Evolutionary conservation across 2,329 filamentous ascomycete species (phyloP).

Genomic region (Fusarium compactum): DNA sequence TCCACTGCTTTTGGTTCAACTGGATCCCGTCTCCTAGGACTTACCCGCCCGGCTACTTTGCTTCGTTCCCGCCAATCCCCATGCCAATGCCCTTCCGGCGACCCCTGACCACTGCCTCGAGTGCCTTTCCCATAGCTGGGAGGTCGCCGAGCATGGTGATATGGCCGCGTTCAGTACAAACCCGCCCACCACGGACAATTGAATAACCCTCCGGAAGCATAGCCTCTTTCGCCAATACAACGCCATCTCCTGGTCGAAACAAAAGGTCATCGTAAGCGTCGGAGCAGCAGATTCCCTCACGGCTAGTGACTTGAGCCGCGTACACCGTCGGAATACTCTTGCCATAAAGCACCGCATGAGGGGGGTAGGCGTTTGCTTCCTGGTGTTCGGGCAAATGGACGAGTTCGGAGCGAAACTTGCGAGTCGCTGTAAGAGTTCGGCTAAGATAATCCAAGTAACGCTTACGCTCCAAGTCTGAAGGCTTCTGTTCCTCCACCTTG

Average conservation of each 20-base stretch:
- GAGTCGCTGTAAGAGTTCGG: conserved; percentile 78
- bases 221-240: conserved; percentile 85
- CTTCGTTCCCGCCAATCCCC: conserved; percentile 51
- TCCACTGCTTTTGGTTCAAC: no score
- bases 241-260: conserved; percentile 89
- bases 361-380: conserved; percentile 80
- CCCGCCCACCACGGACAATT: conserved; percentile 77
- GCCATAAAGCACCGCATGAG: conserved; percentile 84
- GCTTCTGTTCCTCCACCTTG: conserved; percentile 42
- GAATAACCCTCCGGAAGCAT: conserved; percentile 87
- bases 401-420: conserved; percentile 81
- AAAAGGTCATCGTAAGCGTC: conserved; percentile 89
- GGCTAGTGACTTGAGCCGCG: conserved; percentile 78
- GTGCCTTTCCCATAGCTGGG: conserved; percentile 79
- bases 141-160: conserved; percentile 89
- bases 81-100: conserved; percentile 79
- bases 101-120: conserved; percentile 76
- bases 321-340: conserved; percentile 89
- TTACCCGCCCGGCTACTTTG: conserved; percentile 4
- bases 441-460: conserved; percentile 73
- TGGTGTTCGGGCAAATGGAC: conserved; percentile 70
- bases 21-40: conserved; percentile 4
- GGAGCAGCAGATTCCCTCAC: conserved; percentile 78
- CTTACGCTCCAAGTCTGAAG: conserved; percentile 45
- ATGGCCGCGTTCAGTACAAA: conserved; percentile 87